Conservation (phyloP, 164 flowering plant genomes). For the Annona cherimola region DNA sequence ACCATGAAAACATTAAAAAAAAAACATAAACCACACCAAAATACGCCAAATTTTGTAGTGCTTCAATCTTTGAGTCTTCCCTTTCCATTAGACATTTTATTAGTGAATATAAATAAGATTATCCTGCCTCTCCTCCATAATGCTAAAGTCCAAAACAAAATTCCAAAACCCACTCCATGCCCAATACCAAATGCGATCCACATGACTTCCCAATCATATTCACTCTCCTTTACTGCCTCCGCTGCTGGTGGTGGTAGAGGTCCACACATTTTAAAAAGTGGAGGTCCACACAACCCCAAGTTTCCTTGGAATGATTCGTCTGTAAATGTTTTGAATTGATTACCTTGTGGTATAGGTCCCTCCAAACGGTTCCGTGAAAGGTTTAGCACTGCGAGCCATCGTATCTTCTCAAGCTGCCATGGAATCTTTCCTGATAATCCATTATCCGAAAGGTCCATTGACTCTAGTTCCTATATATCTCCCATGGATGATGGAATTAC, state of each 20-base stretch:
- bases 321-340: not conserved
- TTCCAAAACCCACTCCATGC: not conserved
- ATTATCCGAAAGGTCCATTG: too few relatives aligned
- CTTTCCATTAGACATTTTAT: too few relatives aligned
- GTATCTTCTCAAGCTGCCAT: too few relatives aligned
- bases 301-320: conserved; percentile 1
- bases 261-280: too few relatives aligned
- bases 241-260: too few relatives aligned
- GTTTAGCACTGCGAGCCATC: too few relatives aligned
- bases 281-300: conserved; percentile 5
- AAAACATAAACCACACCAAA: too few relatives aligned
- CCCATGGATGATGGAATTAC: not conserved
- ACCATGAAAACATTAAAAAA: too few relatives aligned
- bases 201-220: not conserved
- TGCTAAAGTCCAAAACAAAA: not conserved
- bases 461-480: too few relatives aligned
- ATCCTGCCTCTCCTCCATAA: conserved; percentile 1
- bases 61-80: too few relatives aligned
- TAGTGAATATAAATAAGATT: not conserved
- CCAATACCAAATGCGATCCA: not conserved
- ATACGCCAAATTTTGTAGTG: too few relatives aligned
- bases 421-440: too few relatives aligned
- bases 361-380: not conserved
- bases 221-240: not conserved
- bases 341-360: conserved; percentile 7